Base-by-base conservation (phyloP, 495 filamentous ascomycete genomes). In the Parathielavia appendiculata region DNA sequence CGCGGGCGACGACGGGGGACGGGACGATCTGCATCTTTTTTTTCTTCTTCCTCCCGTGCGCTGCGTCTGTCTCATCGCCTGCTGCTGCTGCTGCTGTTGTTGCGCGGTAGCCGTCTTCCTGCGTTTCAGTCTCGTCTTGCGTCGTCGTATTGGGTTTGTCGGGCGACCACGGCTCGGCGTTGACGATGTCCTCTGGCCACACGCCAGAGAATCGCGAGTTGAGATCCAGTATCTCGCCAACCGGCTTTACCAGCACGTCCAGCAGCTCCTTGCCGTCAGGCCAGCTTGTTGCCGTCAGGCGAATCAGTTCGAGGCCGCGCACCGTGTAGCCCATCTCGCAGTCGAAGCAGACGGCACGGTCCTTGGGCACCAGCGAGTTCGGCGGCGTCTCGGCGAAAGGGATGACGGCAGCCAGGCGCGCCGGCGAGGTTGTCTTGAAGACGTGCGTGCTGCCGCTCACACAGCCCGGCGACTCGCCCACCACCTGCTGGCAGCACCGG, bases 271-370 rank as follows among this genome's bases (percentile, higher is more conserved):
- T 77, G 20, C 91, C 88, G 35, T 78, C 73, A 1, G 92, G 93
- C 89, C 92, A 99, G 57, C 87, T 84, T 34, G 88, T 83, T 10
- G 87, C 90, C 0, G 93, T 96, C 20, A 99, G 67, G 17, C 93
- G 88, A 46, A 97, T 84, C 14, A 99, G 76, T 66, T 99, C 93
- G 56, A 97, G 68, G 0, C 93, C 93, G 38, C 85, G 62, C 1
- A 86, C 86, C 0, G 93, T 97, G 68, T 93, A 99, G 10, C 89
- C 88, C 93, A 99, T 99, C 66, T 99, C 93, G 67, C 95, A 96
- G 69, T 99, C 93, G 62, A 99, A 86, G 63, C 83, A 86, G 14
- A 97, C 82, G 4, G 84, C 79, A 32, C 73, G 66, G 40, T 76
- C 69, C 22, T 62, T 63, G 11, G 70, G 70, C 8, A 65, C 70